Percentiles rank a stretch among this genome's conserved stretches.
Evolutionary conservation across 192 early-diverging fungal genomes (phyloP).

Genomic region (Thamnidium elegans): DNA sequence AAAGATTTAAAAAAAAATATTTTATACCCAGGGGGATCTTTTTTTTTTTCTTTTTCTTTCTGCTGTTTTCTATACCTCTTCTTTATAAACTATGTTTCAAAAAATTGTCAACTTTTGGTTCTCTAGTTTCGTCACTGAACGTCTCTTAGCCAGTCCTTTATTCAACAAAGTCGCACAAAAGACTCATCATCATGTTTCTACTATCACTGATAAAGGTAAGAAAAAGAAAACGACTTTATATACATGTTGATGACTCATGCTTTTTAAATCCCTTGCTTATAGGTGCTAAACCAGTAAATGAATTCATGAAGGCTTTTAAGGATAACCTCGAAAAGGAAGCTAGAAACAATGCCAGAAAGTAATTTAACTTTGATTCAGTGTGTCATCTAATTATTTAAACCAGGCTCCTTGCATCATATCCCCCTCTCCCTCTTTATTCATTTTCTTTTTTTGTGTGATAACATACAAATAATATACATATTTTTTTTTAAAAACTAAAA

Average conservation of each 20-base stretch:
- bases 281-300: slow-evolving; percentile 22
- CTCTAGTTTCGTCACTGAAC: slow-evolving; percentile 36
- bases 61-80: not conserved
- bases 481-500: too few species aligned
- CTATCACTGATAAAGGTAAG: slow-evolving; percentile 30
- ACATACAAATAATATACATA: too few species aligned
- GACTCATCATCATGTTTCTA: slow-evolving; percentile 41
- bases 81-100: slow-evolving; percentile 35
- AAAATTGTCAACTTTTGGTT: slow-evolving; percentile 38
- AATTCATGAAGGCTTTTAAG: slow-evolving; percentile 41
- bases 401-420: not conserved
- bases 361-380: slow-evolving; percentile 7
- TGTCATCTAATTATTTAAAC: not conserved
- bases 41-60: not conserved
- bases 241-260: not conserved
- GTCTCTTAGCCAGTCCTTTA: slow-evolving; percentile 34
- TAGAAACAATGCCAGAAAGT: slow-evolving; percentile 24
- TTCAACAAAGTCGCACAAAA: slow-evolving; percentile 37
- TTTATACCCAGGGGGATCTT: too few species aligned
- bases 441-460: too few species aligned
- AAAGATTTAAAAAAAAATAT: too few species aligned
- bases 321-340: slow-evolving; percentile 42
- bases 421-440: not conserved
- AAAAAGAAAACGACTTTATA: not conserved
- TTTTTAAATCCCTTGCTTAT: not conserved